Conservation (phyloP, 2,329 filamentous ascomycete species). For the Penicillium janthinellum region DNA sequence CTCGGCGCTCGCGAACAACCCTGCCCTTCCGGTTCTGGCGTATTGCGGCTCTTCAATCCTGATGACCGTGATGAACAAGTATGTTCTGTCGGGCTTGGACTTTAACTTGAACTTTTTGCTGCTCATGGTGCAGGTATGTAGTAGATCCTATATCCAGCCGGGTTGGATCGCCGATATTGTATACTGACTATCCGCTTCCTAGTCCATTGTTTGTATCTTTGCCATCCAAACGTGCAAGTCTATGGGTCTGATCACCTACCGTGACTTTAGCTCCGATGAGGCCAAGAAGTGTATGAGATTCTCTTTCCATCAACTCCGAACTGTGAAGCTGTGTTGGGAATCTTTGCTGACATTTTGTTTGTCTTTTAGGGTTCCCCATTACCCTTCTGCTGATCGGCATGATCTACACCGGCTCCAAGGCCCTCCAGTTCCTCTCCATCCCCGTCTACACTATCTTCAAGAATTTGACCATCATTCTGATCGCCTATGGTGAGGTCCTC, state of each 20-base stretch:
- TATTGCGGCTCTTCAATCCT: constrained; percentile 97
- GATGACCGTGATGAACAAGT: constrained; percentile 99
- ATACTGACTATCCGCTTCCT: constrained; percentile 16
- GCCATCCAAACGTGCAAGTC: constrained; percentile 84
- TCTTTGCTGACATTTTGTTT: background rate
- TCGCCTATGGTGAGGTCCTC: constrained; percentile 95
- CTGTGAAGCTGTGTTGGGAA: background rate
- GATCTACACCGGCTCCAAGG: constrained; percentile 98
- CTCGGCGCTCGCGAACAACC: constrained; percentile 68
- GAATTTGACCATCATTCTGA: constrained; percentile 98
- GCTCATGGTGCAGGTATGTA: constrained; percentile 81
- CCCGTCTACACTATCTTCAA: constrained; percentile 99
- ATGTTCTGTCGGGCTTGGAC: constrained; percentile 82
- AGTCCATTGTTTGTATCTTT: constrained; percentile 87
- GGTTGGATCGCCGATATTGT: background rate
- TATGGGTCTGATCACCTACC: constrained; percentile 76
- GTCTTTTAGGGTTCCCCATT: constrained; percentile 80
- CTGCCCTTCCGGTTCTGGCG: constrained; percentile 75
- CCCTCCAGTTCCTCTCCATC: constrained; percentile 92
- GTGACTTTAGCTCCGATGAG: constrained; percentile 83
- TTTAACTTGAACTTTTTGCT: constrained; percentile 99
- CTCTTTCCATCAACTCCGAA: background rate
- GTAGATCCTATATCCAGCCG: background rate
- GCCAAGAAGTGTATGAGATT: constrained; percentile 79
- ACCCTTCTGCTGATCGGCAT: constrained; percentile 95